Evolutionary conservation across 2,329 filamentous ascomycete species (phyloP), one percentile per base, ranked within the genome.

Genomic region (Monosporascus cannonballus): DNA sequence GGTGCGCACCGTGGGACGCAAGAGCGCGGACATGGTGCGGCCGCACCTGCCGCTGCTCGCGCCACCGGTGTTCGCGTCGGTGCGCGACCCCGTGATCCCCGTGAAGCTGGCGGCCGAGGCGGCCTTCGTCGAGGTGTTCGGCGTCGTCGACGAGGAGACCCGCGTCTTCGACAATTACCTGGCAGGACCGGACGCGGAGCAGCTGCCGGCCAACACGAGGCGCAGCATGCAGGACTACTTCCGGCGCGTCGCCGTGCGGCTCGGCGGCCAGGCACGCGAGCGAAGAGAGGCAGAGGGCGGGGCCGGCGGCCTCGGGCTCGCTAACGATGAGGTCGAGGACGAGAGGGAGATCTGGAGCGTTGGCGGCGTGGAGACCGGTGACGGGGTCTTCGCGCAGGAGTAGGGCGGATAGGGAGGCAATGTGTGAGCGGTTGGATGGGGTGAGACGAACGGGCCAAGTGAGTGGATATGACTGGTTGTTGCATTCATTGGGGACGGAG

Each of bases 191-290:
- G 83, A 81, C 1, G 77, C 74, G 6, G 80, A 81, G 49, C 81
- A 83, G 3, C 71, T 96, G 54, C 78, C 85, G 8, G 72, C 89
- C 0, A 86, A 83, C 41, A 84, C 84, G 18, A 94, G 95, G 79
- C 81, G 93, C 61, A 91, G 87, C 69, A 96, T 99, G 87, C 81
- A 86, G 54, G 94, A 99, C 69, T 99, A 99, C 74, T 97, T 97
- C 75, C 96, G 96, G 78, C 80, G 94, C 42, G 89, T 99, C 58
- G 90, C 90, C 1, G 70, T 93, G 64, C 83, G 92, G 61, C 73
- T 97, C 20, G 93, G 89, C n/a, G 81, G 77, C 18, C 94, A 97
- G 69, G 91, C 89, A 2, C 81, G 90, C 56, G 94, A 99, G 74
- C 81, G 94, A 62, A 88, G 84, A 65, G 92, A 96, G 61, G 94